Evolutionary conservation across 345 rosid genomes (phyloP).

Genomic region (Gossypium stocksii): DNA sequence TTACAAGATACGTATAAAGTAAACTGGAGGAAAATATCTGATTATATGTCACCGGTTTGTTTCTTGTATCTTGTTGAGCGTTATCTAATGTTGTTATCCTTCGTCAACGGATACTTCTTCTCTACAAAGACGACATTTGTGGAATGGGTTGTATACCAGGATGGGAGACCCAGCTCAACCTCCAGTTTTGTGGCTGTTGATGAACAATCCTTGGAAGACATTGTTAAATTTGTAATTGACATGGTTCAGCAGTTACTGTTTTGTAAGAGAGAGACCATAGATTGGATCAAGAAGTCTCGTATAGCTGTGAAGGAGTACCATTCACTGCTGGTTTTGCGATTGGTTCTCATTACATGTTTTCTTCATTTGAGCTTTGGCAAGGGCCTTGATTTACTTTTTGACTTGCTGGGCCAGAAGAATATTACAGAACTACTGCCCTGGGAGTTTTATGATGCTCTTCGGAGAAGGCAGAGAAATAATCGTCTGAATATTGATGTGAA

Average conservation of each 20-base stretch:
- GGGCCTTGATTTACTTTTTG: slow-evolving; percentile 7
- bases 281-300: slow-evolving; percentile 26
- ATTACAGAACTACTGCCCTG: slow-evolving; percentile 22
- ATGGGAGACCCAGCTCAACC: not conserved
- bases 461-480: not conserved
- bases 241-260: slow-evolving; percentile 16
- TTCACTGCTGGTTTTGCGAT: slow-evolving; percentile 29
- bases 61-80: slow-evolving; percentile 49
- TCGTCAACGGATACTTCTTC: slow-evolving; percentile 16
- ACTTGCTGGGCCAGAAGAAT: slow-evolving; percentile 17
- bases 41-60: slow-evolving; percentile 39
- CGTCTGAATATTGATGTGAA: not conserved
- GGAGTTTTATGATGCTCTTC: slow-evolving; percentile 19
- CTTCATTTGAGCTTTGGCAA: slow-evolving; percentile 32
- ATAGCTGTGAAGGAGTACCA: slow-evolving; percentile 3
- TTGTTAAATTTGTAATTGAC: slow-evolving; percentile 8
- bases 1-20: slow-evolving; percentile 25
- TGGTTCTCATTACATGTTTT: slow-evolving; percentile 30
- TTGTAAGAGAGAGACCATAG: slow-evolving; percentile 9
- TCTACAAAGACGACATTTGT: slow-evolving; percentile 30
- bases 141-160: slow-evolving; percentile 41
- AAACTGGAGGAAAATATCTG: slow-evolving; percentile 25
- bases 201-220: not conserved
- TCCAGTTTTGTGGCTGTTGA: not conserved
- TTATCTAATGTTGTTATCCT: slow-evolving; percentile 24